Evolutionary conservation across 1,139 yeast species (phyloP).

Genomic region (Suhomyces bokatorum): DNA sequence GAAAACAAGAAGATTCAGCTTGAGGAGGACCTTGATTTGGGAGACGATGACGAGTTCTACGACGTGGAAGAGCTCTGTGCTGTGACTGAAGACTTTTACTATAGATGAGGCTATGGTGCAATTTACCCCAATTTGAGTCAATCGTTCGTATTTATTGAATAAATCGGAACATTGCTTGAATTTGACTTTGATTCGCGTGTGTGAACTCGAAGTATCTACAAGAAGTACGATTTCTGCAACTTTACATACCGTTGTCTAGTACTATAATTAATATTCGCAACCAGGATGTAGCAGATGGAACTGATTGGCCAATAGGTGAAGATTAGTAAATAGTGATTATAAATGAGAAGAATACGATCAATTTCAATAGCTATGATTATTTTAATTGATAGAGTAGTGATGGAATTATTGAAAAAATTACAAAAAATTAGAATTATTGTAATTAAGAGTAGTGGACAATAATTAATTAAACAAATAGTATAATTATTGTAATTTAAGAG

Average conservation of each 20-base stretch:
- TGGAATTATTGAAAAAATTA: too few relatives aligned
- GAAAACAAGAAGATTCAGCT: constrained; percentile 31
- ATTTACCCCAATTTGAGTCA: not conserved
- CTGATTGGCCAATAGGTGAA: too few relatives aligned
- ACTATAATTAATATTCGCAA: not conserved
- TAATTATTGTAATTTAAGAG: too few relatives aligned
- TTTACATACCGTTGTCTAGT: not conserved
- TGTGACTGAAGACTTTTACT: constrained; percentile 46
- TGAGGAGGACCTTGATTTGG: constrained; percentile 29
- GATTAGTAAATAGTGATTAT: too few relatives aligned
- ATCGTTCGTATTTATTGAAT: constrained; percentile 1
- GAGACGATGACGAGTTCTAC: constrained; percentile 43
- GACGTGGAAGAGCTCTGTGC: constrained; percentile 43
- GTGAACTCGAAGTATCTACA: too few relatives aligned
- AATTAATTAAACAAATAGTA: too few relatives aligned
- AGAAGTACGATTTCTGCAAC: too few relatives aligned
- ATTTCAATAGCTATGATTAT: too few relatives aligned
- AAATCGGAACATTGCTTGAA: not conserved
- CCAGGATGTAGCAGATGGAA: not conserved
- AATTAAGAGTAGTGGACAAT: too few relatives aligned
- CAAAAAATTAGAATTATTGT: too few relatives aligned
- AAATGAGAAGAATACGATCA: too few relatives aligned
- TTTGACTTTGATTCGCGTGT: not conserved
- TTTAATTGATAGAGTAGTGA: too few relatives aligned
- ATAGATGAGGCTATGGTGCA: constrained; percentile 22